Evolutionary conservation across 1,139 yeast species (phyloP), one percentile per base, ranked within the genome.

Genomic region (Wickerhamomyces sp.): DNA sequence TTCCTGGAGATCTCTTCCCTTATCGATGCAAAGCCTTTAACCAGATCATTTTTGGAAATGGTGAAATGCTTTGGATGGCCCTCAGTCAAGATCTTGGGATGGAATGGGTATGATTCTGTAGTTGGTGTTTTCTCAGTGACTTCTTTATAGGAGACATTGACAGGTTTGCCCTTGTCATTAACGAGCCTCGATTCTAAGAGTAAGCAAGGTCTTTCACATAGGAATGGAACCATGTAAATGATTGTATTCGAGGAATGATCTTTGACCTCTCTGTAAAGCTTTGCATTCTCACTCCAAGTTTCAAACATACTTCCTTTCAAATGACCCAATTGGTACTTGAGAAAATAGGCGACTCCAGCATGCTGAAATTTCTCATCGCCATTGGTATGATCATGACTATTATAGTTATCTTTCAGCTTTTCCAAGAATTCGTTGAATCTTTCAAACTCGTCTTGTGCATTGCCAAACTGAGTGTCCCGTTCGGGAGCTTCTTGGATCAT

Each of bases 101-200:
- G 41, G 32, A 38, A 46, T 3, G 49, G 47, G 23, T 45, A 45
- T 6, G 47, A 40, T 35, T 42, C 47, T 2, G 46, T 42, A 2
- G 47, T 44, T 16, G 48, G 49, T 13, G 44, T 45, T 10, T 32
- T 35, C 1, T 32, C 34, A 27, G 30, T 41, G 10, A 31, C 40
- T 16, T 46, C 45, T 24, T 37, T 46, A 26, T 43, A 46, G 3
- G 47, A 35, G 12, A 45, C 39, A 3, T 40, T 39, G 18, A 47
- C 45, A 5, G 46, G 40, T 21, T 42, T 40, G 7, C 49, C 49
- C 30, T 40, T 39, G 14, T 39, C 47, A 23, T 45, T 39, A n/a
- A 45, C 48, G 22, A 46, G 30, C 8, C 46, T 30, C 4, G 46
- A 37, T 24, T 42, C 46, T 14, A 32, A 23, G 12, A 42, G 24